These are phyloP conservation scores for Salvia splendens DNA, from an alignment of 257 asterid species.

Conservation along the genomic window DNA sequence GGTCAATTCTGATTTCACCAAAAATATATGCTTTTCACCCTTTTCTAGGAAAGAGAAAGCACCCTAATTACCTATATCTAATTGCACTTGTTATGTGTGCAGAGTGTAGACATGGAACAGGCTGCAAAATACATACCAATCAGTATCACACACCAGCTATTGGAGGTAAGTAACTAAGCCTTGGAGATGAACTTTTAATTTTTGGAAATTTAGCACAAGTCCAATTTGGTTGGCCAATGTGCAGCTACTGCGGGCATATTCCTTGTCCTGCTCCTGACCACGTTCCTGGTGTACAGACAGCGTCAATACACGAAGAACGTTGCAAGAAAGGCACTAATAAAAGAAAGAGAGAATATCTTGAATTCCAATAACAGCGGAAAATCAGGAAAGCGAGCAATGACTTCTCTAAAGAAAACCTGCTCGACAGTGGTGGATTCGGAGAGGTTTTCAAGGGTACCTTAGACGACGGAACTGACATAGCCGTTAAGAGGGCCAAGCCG, in stretches of 20 bases:
- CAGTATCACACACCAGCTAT: slow-evolving; percentile 41
- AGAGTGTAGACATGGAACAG: slow-evolving; percentile 56
- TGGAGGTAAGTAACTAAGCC: slow-evolving; percentile 39
- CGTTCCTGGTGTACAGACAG: slow-evolving; percentile 45
- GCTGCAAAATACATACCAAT: slow-evolving; percentile 49
- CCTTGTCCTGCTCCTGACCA: slow-evolving; percentile 41
- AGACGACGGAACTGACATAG: slow-evolving; percentile 51
- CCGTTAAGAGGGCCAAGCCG: slow-evolving; percentile 59
- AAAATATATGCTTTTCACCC: too few species aligned
- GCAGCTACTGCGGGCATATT: slow-evolving; percentile 48
- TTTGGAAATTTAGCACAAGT: background rate
- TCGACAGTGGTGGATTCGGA: slow-evolving; percentile 66
- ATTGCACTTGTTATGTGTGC: slow-evolving; percentile 20
- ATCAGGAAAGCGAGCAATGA: slow-evolving; percentile 55
- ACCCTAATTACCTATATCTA: too few species aligned
- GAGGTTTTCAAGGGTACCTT: slow-evolving; percentile 63
- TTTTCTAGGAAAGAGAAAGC: too few species aligned
- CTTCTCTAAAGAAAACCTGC: slow-evolving; percentile 48
- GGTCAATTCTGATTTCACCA: slow-evolving; percentile 16
- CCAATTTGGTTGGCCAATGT: background rate
- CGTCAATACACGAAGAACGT: slow-evolving; percentile 30
- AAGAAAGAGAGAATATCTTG: slow-evolving; percentile 57
- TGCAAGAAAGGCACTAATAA: slow-evolving; percentile 39
- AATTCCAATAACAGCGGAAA: slow-evolving; percentile 53
- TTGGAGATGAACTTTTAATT: background rate